Evolutionary conservation across 2,329 filamentous ascomycete species (phyloP), one percentile per base, ranked within the genome.

Genomic region (Clarireedia hainanense): DNA sequence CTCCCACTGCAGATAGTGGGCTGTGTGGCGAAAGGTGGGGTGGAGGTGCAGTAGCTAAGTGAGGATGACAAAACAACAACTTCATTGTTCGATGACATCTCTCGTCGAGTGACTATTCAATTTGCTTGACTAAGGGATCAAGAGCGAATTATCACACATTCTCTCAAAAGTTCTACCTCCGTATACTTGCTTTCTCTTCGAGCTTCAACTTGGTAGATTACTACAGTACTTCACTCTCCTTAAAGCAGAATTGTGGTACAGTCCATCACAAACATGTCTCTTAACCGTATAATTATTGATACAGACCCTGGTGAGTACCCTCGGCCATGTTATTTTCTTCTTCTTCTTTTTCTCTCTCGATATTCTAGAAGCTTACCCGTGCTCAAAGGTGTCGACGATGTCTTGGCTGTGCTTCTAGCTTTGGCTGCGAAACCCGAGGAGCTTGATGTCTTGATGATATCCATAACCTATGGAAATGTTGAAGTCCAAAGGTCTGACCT

Each of bases 381-480:
- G 26, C 2, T 12, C 36, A 14, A 52, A 82, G 91, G 92, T 60
- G 87, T 94, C 64, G 94, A 99, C 73, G 94, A 99, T 78, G 79
- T 94, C 53, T 78, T 97, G 59, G 92, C 91, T 47, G 80, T 97
- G 70, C 78, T 99, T 36, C 78, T 97, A 50, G 91, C 94, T 4
- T 81, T 97, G 58, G 87, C 90, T 52, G 85, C 89, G 36, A 83
- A 81, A 24, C 80, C 87, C 0, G 88, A 95, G 63, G 92, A 97
- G 68, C 77, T 97, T 23, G 89, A 97, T 70, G 76, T 97, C 37
- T 72, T 88, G 47, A 80, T 97, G 71, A 78, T 99, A 56, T 95
- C 91, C 1, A 80, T 96, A 58, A 96, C 91, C 0, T 96, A 94
- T 71, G 94, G 94, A 56, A 99, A 99, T 69, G 89, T 97, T 23